A percentile compares a stretch with the other conserved stretches of the same genome.
Conservation (phyloP, 257 asterid genomes). For the Agastache rugosa region DNA sequence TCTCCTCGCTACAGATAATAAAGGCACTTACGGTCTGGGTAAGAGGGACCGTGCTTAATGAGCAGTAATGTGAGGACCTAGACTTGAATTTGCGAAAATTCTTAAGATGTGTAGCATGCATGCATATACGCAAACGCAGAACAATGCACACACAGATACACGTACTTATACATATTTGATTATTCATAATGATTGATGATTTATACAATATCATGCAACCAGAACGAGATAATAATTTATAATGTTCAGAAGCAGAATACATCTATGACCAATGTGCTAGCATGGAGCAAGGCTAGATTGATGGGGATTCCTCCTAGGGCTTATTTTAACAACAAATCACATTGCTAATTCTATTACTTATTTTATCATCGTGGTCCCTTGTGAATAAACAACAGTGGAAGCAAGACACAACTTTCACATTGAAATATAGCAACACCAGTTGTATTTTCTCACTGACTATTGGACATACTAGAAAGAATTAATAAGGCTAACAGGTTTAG, state of each 20-base stretch:
- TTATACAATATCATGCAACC: neutral
- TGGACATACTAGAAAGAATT: constrained; percentile 14
- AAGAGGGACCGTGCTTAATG: no score
- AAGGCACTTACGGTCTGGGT: no score
- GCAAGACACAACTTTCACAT: constrained; percentile 5
- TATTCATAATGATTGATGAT: neutral
- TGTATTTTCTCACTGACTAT: constrained; percentile 1
- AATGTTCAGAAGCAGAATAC: no score
- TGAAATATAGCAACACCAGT: neutral
- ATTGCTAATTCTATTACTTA: constrained; percentile 1
- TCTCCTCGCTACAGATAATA: no score
- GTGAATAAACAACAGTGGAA: neutral
- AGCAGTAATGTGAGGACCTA: neutral
- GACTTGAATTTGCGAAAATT: neutral
- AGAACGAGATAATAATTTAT: neutral
- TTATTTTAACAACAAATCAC: neutral
- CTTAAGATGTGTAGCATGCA: neutral
- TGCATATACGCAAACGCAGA: neutral
- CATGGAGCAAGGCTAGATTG: neutral
- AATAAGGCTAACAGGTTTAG: constrained; percentile 1
- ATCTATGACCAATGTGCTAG: neutral
- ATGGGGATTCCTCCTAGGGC: neutral
- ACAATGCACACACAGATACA: neutral
- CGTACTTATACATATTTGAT: neutral
- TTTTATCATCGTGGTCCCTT: neutral